phyloP scores from a whole-genome alignment of 352 stramenopile species.

The Phytophthora vignae region DNA sequence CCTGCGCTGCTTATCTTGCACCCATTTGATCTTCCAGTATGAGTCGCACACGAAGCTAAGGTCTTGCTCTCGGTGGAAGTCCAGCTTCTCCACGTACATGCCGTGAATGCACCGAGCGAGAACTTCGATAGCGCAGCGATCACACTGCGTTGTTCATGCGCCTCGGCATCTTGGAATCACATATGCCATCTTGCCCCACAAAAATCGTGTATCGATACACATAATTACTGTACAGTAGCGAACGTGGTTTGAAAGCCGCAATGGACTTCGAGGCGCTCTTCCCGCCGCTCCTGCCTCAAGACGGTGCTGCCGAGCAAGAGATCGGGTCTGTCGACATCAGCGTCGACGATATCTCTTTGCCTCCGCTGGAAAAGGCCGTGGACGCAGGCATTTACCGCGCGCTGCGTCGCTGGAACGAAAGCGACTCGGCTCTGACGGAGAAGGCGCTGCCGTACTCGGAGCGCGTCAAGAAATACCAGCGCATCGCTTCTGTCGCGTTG shows the following conservation, averaged over 20 bases:
- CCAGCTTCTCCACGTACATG: constrained; percentile 40
- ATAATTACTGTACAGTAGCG: no score
- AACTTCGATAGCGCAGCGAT: constrained; percentile 58
- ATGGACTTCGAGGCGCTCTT: constrained; percentile 66
- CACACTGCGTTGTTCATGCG: constrained; percentile 63
- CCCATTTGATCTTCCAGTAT: constrained; percentile 56
- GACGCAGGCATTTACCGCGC: constrained; percentile 64
- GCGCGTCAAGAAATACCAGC: constrained; percentile 65
- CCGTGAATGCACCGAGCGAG: constrained; percentile 32
- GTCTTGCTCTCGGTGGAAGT: constrained; percentile 30
- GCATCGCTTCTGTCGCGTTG: constrained; percentile 56
- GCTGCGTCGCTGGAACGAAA: constrained; percentile 69
- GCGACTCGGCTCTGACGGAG: constrained; percentile 56
- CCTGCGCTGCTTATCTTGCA: constrained; percentile 41
- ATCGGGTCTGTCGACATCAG: constrained; percentile 41
- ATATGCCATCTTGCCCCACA: no score
- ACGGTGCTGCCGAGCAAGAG: constrained; percentile 5
- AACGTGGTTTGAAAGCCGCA: not conserved
- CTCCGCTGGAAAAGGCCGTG: constrained; percentile 64
- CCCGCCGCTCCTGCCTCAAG: constrained; percentile 48
- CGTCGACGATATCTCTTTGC: constrained; percentile 56
- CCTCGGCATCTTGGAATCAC: constrained; percentile 39
- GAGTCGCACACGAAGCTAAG: constrained; percentile 41
- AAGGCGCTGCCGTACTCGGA: constrained; percentile 62
- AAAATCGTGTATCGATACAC: no score